A percentile compares a stretch with the other conserved stretches of the same genome.
These are phyloP conservation scores for Skeletonema grethae DNA, from an alignment of 108 stramenopile genomes.

Conservation along the genomic window DNA sequence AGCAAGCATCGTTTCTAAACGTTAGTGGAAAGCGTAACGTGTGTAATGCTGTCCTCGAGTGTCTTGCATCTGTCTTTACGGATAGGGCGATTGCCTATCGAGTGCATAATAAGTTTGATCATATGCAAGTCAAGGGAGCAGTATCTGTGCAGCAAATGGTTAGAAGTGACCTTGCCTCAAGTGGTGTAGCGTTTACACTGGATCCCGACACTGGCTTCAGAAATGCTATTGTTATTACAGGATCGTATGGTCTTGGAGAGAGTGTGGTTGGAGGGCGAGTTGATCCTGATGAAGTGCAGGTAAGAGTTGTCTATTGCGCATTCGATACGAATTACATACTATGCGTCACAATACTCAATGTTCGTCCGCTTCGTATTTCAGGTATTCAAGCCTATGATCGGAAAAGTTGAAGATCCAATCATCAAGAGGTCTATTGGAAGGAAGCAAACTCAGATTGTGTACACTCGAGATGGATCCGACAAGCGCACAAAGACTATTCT, in stretches of 20 bases:
- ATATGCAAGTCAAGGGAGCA: slow-evolving; percentile 46
- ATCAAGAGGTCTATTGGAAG: slow-evolving; percentile 35
- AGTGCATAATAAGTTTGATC: slow-evolving; percentile 46
- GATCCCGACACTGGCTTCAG: slow-evolving; percentile 53
- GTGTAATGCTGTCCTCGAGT: slow-evolving; percentile 27
- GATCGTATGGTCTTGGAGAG: slow-evolving; percentile 48
- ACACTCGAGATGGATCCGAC: slow-evolving; percentile 34
- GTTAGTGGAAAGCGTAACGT: slow-evolving; percentile 25
- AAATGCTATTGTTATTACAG: slow-evolving; percentile 44
- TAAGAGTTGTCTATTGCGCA: background rate
- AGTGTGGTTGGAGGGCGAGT: slow-evolving; percentile 49
- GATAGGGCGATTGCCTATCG: slow-evolving; percentile 54
- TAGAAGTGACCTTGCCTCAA: slow-evolving; percentile 35
- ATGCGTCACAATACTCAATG: background rate
- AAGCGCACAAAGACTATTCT: slow-evolving; percentile 36
- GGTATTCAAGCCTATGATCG: slow-evolving; percentile 52
- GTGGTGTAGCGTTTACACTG: slow-evolving; percentile 44
- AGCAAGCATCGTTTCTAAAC: slow-evolving; percentile 49
- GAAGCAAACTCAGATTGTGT: slow-evolving; percentile 38
- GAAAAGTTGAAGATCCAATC: slow-evolving; percentile 44
- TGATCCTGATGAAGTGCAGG: slow-evolving; percentile 31
- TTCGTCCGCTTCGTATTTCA: slow-evolving; percentile 3
- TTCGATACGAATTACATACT: slow-evolving; percentile 9
- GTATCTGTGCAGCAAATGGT: slow-evolving; percentile 53
- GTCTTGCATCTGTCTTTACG: slow-evolving; percentile 40